Evolutionary conservation across 2,329 filamentous ascomycete species (phyloP).

Genomic region (Phialocephala sp.): DNA sequence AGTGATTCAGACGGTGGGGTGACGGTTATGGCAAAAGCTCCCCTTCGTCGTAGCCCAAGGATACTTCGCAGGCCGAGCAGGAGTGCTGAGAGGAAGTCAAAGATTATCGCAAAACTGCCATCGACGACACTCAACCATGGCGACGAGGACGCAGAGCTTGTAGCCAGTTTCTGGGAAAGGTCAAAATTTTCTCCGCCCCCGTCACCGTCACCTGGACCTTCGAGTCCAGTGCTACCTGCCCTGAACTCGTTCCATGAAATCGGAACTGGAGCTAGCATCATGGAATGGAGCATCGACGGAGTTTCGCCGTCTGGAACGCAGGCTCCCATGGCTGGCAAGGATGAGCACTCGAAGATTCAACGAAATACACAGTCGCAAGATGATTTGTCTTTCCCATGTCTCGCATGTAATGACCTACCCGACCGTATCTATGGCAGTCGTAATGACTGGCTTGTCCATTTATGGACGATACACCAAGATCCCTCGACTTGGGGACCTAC

Average conservation of each 20-base stretch:
- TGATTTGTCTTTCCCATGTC: background rate
- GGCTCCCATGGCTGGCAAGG: background rate
- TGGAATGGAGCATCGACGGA: background rate
- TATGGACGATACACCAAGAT: constrained; percentile 8
- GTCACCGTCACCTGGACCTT: background rate
- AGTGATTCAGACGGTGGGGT: background rate
- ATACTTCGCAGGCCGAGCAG: background rate
- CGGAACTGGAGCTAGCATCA: background rate
- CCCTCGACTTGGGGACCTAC: background rate
- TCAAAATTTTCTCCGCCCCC: background rate
- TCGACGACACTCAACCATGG: constrained; percentile 1
- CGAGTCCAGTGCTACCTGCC: background rate
- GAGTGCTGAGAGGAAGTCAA: background rate
- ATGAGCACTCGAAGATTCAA: background rate
- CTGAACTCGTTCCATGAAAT: background rate
- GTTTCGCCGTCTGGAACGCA: background rate
- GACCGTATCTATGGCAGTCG: background rate
- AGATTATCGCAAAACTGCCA: constrained; percentile 1
- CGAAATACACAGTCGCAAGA: background rate
- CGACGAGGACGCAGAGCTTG: constrained; percentile 1
- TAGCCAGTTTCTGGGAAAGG: background rate
- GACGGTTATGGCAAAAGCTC: background rate
- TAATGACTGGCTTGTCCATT: constrained; percentile 2
- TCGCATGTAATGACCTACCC: background rate
- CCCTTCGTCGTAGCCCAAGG: background rate